Evolutionary conservation across 768 basidiomycete species (phyloP), one percentile per base, ranked within the genome.

Genomic region (Collybiopsis confluens): DNA sequence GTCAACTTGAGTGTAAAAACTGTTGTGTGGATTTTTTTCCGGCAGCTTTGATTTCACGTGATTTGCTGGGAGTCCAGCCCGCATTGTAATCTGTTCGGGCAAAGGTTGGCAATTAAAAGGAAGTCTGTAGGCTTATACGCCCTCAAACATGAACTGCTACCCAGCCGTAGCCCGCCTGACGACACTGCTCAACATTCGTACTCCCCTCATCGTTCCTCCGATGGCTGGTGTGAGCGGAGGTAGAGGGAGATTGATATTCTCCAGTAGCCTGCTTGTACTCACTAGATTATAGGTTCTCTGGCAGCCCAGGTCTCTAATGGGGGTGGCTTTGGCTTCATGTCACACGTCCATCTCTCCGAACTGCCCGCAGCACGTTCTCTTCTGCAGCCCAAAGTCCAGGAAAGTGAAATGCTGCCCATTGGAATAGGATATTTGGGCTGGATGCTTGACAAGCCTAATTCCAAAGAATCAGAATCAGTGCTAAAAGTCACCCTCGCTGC

Each of bases 351-450:
- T 58, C 68, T 64, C 49, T 58, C 68, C 45, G 81, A 90, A 60
- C 62, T 92, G 20, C 66, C 68, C 26, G 59, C 80, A 20, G 84
- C 81, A n/a, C 80, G 81, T 9, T 59, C 66, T 21, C 54, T 67
- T 1, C 68, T 89, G 21, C 61, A 65, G 16, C 46, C 71, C 5
- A 40, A 58, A 18, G 61, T 65, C 44, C 55, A 65, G 21, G 60
- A 71, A 10, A 65, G 67, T 4, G 41, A n/a, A 35, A 70, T 76
- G 27, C 59, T 79, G 30, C 82, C 80, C 7, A 72, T 92, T 56
- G 90, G 90, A 23, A 78, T 87, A n/a, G 89, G 90, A 11, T 88
- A 83, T 64, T 69, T 92, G 23, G 77, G 72, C 13, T 93, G 87
- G 87, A 75, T 75, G 56, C 74, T 92, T 15, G 88, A 92, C 47